Conservation (phyloP, 768 basidiomycete species). For the Antrodiella citrinella region DNA sequence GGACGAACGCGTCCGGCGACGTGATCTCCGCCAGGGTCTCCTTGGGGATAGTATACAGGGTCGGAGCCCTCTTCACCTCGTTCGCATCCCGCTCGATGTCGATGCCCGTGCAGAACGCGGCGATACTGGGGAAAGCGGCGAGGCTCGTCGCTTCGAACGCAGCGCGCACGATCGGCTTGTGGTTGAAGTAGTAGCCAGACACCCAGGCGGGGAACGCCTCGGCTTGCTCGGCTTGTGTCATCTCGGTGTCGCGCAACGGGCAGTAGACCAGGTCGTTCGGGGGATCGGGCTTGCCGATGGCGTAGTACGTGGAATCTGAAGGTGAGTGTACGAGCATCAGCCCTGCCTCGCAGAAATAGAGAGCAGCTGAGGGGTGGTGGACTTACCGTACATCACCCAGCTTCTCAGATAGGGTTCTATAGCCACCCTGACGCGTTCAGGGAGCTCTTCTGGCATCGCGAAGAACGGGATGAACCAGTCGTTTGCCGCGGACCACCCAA, state of each 20-base stretch:
- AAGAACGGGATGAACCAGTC: background rate
- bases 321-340: too few relatives aligned
- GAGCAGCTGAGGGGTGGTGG: too few relatives aligned
- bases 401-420: background rate
- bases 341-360: too few relatives aligned
- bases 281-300: background rate
- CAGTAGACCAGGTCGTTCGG: background rate
- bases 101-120: background rate
- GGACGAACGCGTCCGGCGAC: background rate
- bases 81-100: background rate
- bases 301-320: background rate
- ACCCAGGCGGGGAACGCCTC: background rate
- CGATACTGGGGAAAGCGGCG: background rate
- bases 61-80: background rate
- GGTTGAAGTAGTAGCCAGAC: background rate
- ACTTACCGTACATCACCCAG: background rate
- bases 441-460: background rate
- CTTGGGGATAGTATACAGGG: background rate
- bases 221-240: background rate
- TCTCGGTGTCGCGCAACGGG: background rate
- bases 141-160: background rate
- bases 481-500: constrained; percentile 7
- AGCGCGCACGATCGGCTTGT: background rate
- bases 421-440: background rate
- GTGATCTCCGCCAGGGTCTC: background rate